These are phyloP conservation scores for Colletotrichum salicis DNA, from an alignment of 2,329 filamentous ascomycete genomes.

Conservation along the genomic window DNA sequence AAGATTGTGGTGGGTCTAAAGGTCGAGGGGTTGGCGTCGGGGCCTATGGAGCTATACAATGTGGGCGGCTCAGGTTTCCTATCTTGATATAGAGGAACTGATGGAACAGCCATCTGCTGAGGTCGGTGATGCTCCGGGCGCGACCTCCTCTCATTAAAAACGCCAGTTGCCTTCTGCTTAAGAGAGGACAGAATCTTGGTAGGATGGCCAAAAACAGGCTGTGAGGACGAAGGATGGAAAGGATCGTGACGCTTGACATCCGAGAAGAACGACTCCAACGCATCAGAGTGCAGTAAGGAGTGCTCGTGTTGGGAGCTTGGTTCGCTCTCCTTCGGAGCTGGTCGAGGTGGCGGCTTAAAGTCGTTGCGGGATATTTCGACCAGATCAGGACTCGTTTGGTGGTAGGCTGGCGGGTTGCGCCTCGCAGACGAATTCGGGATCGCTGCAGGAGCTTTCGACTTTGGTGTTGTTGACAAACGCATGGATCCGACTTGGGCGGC, in stretches of 20 bases:
- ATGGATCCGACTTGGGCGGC: constrained; percentile 34
- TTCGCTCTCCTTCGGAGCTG: constrained; percentile 11
- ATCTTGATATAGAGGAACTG: constrained; percentile 58
- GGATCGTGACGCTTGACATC: constrained; percentile 24
- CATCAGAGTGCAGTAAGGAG: constrained; percentile 34
- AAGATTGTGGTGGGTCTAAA: constrained; percentile 45
- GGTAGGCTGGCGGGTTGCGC: constrained; percentile 13
- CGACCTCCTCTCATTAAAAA: constrained; percentile 65
- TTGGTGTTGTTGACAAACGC: constrained; percentile 30
- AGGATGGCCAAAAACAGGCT: constrained; percentile 50
- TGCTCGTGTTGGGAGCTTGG: constrained; percentile 18
- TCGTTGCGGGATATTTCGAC: constrained; percentile 31
- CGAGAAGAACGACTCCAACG: constrained; percentile 36
- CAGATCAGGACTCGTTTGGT: constrained; percentile 23
- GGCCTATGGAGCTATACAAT: constrained; percentile 58
- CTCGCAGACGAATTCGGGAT: constrained; percentile 8
- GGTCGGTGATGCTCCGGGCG: constrained; percentile 68
- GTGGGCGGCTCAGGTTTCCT: constrained; percentile 58
- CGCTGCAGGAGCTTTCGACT: constrained; percentile 13
- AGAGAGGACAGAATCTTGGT: constrained; percentile 59
- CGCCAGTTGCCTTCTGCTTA: constrained; percentile 64
- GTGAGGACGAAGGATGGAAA: constrained; percentile 36
- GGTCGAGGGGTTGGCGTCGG: constrained; percentile 41
- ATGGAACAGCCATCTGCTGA: constrained; percentile 59
- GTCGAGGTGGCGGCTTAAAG: constrained; percentile 14